Percentiles rank a stretch among this genome's conserved stretches.
phyloP scores from a whole-genome alignment of 2,329 filamentous ascomycete species.

The Chrysoporthe austroafricana region DNA sequence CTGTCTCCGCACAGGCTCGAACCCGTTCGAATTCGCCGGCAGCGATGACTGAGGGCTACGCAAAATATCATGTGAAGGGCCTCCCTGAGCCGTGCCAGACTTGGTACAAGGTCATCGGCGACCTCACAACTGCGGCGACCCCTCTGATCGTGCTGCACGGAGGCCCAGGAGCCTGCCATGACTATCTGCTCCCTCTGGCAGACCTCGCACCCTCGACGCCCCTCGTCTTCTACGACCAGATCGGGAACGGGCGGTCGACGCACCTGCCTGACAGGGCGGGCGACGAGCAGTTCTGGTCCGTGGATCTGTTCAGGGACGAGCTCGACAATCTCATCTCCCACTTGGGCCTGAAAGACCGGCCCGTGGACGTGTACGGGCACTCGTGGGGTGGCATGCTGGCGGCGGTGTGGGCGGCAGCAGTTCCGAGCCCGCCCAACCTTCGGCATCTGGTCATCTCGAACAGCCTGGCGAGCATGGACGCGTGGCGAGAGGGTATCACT shows the following conservation, averaged over 20 bases:
- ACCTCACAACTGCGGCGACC: constrained; percentile 11
- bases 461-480: constrained; percentile 38
- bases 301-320: constrained; percentile 33
- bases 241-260: constrained; percentile 54
- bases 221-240: constrained; percentile 57
- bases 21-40: neutral
- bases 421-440: constrained; percentile 30
- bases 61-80: constrained; percentile 10
- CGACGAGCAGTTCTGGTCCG: constrained; percentile 33
- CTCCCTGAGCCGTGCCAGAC: constrained; percentile 21
- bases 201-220: constrained; percentile 43
- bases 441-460: constrained; percentile 36
- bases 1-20: too few species aligned
- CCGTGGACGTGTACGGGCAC: constrained; percentile 28
- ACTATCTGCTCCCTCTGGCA: constrained; percentile 45
- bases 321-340: constrained; percentile 33
- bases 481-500: constrained; percentile 30
- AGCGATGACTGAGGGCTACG: constrained; percentile 11
- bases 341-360: constrained; percentile 25
- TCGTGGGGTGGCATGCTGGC: constrained; percentile 27
- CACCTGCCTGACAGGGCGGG: constrained; percentile 47
- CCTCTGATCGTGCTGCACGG: constrained; percentile 39
- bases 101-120: constrained; percentile 24
- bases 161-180: constrained; percentile 49
- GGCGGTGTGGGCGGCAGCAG: constrained; percentile 18